Evolutionary conservation across 2,329 filamentous ascomycete genomes (phyloP).

Genomic region (Apiospora rasikravindrae): DNA sequence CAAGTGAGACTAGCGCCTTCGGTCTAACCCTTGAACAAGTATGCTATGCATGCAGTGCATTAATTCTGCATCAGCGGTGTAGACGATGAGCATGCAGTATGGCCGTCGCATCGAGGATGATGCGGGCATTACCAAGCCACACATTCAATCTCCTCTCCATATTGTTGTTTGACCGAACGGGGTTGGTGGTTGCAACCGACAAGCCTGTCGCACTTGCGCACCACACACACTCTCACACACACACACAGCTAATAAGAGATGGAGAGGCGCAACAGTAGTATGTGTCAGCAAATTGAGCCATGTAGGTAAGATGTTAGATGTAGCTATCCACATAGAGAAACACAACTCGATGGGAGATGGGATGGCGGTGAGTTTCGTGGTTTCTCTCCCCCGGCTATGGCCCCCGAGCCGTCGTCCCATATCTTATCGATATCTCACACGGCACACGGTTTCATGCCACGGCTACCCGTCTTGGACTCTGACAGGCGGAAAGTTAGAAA

Average conservation of each 20-base stretch:
- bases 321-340: not conserved
- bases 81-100: constrained; percentile 3
- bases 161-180: not conserved
- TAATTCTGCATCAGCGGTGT: constrained; percentile 16
- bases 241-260: not conserved
- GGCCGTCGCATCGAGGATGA: not conserved
- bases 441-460: constrained; percentile 1
- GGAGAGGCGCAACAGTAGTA: not conserved
- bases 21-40: not conserved
- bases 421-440: constrained; percentile 15
- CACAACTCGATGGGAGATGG: not conserved
- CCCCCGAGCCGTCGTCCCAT: constrained; percentile 1
- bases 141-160: not conserved
- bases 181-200: constrained; percentile 2
- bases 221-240: not conserved
- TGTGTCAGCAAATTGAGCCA: constrained; percentile 9
- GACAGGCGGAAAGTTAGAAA: constrained; percentile 1
- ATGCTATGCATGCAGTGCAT: constrained; percentile 12
- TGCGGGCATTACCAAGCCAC: constrained; percentile 8
- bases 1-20: constrained; percentile 11
- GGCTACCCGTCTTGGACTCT: not conserved
- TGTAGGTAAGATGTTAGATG: constrained; percentile 3
- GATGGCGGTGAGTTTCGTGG: constrained; percentile 13
- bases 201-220: not conserved
- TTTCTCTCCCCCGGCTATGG: not conserved